Percentiles rank a stretch among this genome's conserved stretches.
These are phyloP conservation scores for Pholiota conissans DNA, from an alignment of 768 basidiomycete genomes.

Conservation along the genomic window DNA sequence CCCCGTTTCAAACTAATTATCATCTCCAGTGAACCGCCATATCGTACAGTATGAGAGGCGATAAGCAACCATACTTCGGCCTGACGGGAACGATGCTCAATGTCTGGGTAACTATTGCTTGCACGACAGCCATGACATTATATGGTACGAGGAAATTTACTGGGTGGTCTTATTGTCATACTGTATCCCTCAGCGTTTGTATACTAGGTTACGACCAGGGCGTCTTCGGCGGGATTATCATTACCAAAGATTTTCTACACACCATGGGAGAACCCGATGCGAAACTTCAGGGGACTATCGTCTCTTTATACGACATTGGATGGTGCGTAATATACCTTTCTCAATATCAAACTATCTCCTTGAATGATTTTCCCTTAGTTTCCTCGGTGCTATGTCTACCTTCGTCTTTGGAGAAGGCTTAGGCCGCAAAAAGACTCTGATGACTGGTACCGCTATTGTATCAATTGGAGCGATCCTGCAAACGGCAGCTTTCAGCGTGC, in stretches of 20 bases:
- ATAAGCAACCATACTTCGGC: slow-evolving; percentile 36
- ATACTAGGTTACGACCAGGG: slow-evolving; percentile 53
- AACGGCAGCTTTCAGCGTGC: slow-evolving; percentile 40
- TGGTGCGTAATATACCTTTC: slow-evolving; percentile 32
- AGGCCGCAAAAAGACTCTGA: slow-evolving; percentile 48
- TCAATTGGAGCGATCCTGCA: slow-evolving; percentile 53
- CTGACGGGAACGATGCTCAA: slow-evolving; percentile 45
- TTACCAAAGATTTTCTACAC: slow-evolving; percentile 44
- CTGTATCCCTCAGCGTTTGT: not conserved
- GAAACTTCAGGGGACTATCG: slow-evolving; percentile 46
- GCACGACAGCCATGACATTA: slow-evolving; percentile 51
- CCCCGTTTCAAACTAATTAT: not conserved
- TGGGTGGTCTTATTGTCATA: too few species aligned
- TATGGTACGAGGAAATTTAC: slow-evolving; percentile 40
- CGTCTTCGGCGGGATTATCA: slow-evolving; percentile 52
- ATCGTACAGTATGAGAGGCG: slow-evolving; percentile 1
- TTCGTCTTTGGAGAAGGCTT: slow-evolving; percentile 42
- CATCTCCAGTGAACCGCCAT: not conserved
- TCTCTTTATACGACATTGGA: slow-evolving; percentile 52
- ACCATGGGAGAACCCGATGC: slow-evolving; percentile 48
- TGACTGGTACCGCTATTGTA: slow-evolving; percentile 52
- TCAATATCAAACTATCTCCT: not conserved
- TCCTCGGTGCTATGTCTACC: slow-evolving; percentile 45
- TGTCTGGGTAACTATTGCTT: slow-evolving; percentile 48
- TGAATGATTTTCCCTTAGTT: slow-evolving; percentile 24